phyloP scores from a whole-genome alignment of 352 stramenopile genomes.

The Phytophthora cryptogea region DNA sequence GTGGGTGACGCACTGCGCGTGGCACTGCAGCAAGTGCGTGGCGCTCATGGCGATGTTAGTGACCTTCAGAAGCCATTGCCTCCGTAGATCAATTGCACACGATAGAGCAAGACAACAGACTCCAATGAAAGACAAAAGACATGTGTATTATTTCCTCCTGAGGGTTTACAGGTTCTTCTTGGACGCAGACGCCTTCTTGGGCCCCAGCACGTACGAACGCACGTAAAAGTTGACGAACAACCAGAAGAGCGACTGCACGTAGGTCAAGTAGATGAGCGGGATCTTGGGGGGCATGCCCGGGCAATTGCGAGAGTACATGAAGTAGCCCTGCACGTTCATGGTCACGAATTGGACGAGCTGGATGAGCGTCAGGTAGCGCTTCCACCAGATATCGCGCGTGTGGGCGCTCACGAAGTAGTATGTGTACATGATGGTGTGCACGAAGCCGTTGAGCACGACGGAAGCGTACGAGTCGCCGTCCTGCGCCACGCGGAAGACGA shows the following conservation, averaged over 20 bases:
- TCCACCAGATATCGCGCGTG: conserved; percentile 97
- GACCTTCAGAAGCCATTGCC: too few relatives aligned
- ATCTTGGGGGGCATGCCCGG: conserved; percentile 73
- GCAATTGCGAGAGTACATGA: conserved; percentile 82
- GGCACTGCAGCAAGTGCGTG: conserved; percentile 23
- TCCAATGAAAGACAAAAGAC: background rate
- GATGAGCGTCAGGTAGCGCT: conserved; percentile 93
- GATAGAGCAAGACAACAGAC: background rate
- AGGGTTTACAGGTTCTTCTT: conserved; percentile 31
- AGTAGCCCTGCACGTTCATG: conserved; percentile 69
- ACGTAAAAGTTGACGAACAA: conserved; percentile 98
- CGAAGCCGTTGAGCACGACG: conserved; percentile 95
- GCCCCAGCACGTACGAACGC: conserved; percentile 72
- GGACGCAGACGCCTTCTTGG: conserved; percentile 28
- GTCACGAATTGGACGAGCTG: conserved; percentile 94
- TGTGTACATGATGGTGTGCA: conserved; percentile 98
- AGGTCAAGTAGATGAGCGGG: conserved; percentile 89
- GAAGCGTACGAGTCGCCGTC: conserved; percentile 96
- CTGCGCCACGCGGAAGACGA: conserved; percentile 92
- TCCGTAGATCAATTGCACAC: background rate
- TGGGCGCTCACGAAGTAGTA: conserved; percentile 98
- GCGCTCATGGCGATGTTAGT: background rate
- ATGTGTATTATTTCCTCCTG: background rate
- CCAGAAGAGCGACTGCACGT: conserved; percentile 95
- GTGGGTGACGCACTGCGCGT: conserved; percentile 11